Evolutionary conservation across 2,329 filamentous ascomycete genomes (phyloP), one percentile per base, ranked within the genome.

Genomic region (Colletotrichum plurivorum): DNA sequence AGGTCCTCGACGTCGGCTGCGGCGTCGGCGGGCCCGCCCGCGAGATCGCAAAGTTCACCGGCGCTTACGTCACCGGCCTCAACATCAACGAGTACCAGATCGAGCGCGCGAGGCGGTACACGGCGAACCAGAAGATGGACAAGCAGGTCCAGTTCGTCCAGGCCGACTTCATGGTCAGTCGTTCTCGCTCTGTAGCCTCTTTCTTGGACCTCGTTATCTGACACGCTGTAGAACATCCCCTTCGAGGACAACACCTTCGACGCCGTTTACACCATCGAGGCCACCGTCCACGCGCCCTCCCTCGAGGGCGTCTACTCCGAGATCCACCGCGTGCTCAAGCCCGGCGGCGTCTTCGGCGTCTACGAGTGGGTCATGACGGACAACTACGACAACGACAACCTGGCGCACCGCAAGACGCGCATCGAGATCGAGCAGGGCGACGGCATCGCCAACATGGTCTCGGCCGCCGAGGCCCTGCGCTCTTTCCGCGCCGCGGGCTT

Each of bases 1-100:
- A 90, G 78, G 95, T 98, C 18, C 87, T 99, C 36, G 96, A 99
- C 78, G 96, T 99, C 69, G 96, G 96, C 71, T 99, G 96, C 77
- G 96, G 96, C 88, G 94, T 98, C 63, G 96, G 96, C 76, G 96
- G 96, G 54, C 96, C 96, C 22, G 96, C 95, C 7, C 90, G 95
- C 71, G 95, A 98, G 85, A 98, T 99, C 76, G 94, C 93, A 83
- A 97, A 97, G 84, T 99, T 99, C 84, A 92, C 94, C 12, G 95
- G 93, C 71, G 92, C 90, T 75, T 94, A 98, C 76, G 89, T 98
- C 72, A 92, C 94, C 25, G 96, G 96, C 51, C 84, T 98, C 80
- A 99, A 98, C 90, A 98, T 98, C 55, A 98, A 98, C 83, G 94
- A 98, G 84, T 99, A 99, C 86, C 96, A 98, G 85, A 97, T 98